These are phyloP conservation scores for Chalciporus sphaerocephalus DNA, from an alignment of 768 basidiomycete species.

Conservation along the genomic window DNA sequence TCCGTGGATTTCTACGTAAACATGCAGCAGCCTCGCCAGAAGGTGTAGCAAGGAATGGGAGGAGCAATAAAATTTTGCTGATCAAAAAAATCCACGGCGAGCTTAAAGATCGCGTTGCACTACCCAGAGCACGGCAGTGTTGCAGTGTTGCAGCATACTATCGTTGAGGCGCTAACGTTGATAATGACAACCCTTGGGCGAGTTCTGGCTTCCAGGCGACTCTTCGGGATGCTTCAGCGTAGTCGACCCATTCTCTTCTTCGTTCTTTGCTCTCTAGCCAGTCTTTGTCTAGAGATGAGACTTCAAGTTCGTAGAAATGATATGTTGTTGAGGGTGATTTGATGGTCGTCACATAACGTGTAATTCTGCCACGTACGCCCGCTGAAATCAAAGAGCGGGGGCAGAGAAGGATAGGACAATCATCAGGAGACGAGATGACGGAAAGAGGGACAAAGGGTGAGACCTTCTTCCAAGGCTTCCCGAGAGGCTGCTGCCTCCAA, in stretches of 20 bases:
- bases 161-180: slow-evolving; percentile 60
- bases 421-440: slow-evolving; percentile 71
- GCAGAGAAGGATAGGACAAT: slow-evolving; percentile 40
- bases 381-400: slow-evolving; percentile 45
- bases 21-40: slow-evolving; percentile 15
- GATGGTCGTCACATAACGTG: slow-evolving; percentile 80
- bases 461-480: slow-evolving; percentile 96
- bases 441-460: slow-evolving; percentile 74
- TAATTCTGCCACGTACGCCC: slow-evolving; percentile 83
- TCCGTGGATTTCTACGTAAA: slow-evolving; percentile 21
- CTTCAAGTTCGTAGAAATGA: slow-evolving; percentile 89
- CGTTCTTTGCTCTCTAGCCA: slow-evolving; percentile 83
- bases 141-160: slow-evolving; percentile 25
- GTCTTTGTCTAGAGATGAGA: slow-evolving; percentile 65
- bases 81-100: slow-evolving; percentile 8
- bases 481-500: slow-evolving; percentile 85
- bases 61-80: slow-evolving; percentile 2
- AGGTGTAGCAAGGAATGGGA: slow-evolving; percentile 9
- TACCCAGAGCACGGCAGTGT: slow-evolving; percentile 2
- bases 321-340: slow-evolving; percentile 75
- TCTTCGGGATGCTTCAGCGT: slow-evolving; percentile 69
- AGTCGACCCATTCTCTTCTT: slow-evolving; percentile 84
- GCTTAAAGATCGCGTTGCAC: slow-evolving; percentile 12
- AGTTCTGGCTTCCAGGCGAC: slow-evolving; percentile 85
- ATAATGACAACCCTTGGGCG: slow-evolving; percentile 67